A percentile compares a stretch with the other conserved stretches of the same genome.
Conservation (phyloP, 2,329 filamentous ascomycete species). For the Hymenoscyphus fraxineus region DNA sequence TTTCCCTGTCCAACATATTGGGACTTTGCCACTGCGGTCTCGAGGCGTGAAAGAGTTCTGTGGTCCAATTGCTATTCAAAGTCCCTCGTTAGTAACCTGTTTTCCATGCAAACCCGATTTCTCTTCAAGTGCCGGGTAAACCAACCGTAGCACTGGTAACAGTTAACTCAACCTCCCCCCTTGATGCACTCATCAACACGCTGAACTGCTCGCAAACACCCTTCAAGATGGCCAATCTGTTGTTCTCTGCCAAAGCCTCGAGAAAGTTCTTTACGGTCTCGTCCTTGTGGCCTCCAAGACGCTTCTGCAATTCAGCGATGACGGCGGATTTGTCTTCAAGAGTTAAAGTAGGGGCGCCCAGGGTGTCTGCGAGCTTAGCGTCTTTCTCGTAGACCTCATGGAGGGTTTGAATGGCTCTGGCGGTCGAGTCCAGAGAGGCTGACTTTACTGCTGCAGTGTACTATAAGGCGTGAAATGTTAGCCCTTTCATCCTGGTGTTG, state of each 20-base stretch:
- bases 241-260: conserved; percentile 87
- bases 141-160: conserved; percentile 87
- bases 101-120: not conserved
- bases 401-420: conserved; percentile 73
- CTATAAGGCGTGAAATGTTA: conserved; percentile 45
- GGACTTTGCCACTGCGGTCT: conserved; percentile 85
- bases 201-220: conserved; percentile 84
- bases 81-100: conserved; percentile 13
- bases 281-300: conserved; percentile 66
- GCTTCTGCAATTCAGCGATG: conserved; percentile 82
- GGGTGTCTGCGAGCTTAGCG: conserved; percentile 71
- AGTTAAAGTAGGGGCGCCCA: conserved; percentile 76
- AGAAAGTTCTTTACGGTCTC: conserved; percentile 95
- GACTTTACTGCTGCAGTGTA: conserved; percentile 95
- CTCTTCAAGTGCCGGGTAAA: conserved; percentile 19
- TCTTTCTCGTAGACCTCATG: conserved; percentile 74
- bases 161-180: conserved; percentile 88
- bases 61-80: conserved; percentile 71
- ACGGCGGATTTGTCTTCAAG: conserved; percentile 79
- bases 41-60: conserved; percentile 81
- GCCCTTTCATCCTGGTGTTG: conserved; percentile 4
- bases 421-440: conserved; percentile 77
- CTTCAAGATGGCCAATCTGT: conserved; percentile 79
- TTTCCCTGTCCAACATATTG: conserved; percentile 83
- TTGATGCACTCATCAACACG: conserved; percentile 80